A percentile compares a stretch with the other conserved stretches of the same genome.
Evolutionary conservation across 139 green algal species (phyloP).

Genomic region (Chlorella sp.): DNA sequence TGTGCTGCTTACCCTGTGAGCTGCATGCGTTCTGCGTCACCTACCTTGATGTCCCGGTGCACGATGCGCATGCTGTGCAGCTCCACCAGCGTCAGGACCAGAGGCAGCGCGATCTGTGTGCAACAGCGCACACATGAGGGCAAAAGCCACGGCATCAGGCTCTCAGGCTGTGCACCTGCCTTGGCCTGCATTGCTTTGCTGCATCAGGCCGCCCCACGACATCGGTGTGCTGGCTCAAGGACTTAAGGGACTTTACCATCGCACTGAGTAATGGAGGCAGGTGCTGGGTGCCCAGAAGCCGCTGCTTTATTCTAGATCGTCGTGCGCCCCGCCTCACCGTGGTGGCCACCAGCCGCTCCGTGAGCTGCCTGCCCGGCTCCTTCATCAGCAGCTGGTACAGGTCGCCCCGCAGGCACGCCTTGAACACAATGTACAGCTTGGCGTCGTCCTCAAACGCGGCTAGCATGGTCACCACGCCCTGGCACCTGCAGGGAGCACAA

Average conservation of each 20-base stretch:
- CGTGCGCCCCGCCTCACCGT: too few species aligned
- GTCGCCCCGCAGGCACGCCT: constrained; percentile 34
- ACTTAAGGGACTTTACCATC: too few species aligned
- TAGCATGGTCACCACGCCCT: constrained; percentile 21
- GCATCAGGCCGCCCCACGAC: too few species aligned
- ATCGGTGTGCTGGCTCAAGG: too few species aligned
- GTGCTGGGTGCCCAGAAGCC: too few species aligned
- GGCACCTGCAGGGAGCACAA: constrained; percentile 12
- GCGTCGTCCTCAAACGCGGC: constrained; percentile 39
- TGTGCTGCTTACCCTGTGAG: too few species aligned
- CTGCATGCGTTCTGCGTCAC: too few species aligned
- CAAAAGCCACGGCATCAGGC: background rate
- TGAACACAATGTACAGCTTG: constrained; percentile 35
- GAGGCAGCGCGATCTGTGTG: constrained; percentile 29
- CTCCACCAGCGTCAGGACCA: constrained; percentile 39
- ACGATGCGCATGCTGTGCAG: constrained; percentile 46
- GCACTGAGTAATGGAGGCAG: too few species aligned
- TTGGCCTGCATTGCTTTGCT: too few species aligned
- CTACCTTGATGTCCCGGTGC: constrained; percentile 37
- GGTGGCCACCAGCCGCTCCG: constrained; percentile 20
- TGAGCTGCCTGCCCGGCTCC: constrained; percentile 7
- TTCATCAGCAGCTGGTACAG: constrained; percentile 30
- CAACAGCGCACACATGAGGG: background rate
- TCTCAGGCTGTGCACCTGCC: too few species aligned
- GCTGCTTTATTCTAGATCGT: too few species aligned